Evolutionary conservation across 2,329 filamentous ascomycete genomes (phyloP).

Genomic region (Cladosporium oxysporum): DNA sequence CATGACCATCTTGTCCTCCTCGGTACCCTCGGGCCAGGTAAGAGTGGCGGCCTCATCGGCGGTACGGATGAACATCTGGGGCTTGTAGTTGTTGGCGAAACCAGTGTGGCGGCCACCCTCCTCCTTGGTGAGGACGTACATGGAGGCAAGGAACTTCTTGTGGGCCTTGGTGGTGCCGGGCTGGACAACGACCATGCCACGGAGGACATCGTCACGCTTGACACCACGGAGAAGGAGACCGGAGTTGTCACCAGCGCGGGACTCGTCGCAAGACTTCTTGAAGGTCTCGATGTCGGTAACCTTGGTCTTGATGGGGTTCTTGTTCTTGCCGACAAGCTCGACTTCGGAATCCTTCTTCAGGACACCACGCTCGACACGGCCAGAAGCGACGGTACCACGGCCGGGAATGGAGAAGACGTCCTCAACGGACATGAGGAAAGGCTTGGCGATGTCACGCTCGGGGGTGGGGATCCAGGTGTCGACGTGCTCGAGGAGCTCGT

Average conservation of each 20-base stretch:
- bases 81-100: conserved; percentile 94
- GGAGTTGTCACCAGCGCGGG: conserved; percentile 95
- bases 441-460: conserved; percentile 91
- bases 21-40: conserved; percentile 79
- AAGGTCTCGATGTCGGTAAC: conserved; percentile 99
- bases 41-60: conserved; percentile 75
- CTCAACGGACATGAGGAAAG: conserved; percentile 98
- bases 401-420: conserved; percentile 63
- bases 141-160: conserved; percentile 88
- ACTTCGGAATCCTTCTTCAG: conserved; percentile 94
- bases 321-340: conserved; percentile 87
- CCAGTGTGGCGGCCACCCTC: conserved; percentile 97
- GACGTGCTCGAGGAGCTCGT: conserved; percentile 85
- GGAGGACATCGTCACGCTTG: conserved; percentile 89
- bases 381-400: conserved; percentile 94
- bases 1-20: conserved; percentile 79
- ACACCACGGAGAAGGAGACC: conserved; percentile 94
- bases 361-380: conserved; percentile 92
- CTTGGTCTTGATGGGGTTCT: conserved; percentile 89
- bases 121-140: conserved; percentile 97
- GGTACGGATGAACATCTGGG: conserved; percentile 93
- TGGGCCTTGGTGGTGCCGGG: conserved; percentile 84
- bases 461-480: conserved; percentile 97
- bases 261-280: conserved; percentile 99
- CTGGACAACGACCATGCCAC: conserved; percentile 90